Conservation (phyloP, 2,329 filamentous ascomycete species). For the Dothideomycetidae sp. region DNA sequence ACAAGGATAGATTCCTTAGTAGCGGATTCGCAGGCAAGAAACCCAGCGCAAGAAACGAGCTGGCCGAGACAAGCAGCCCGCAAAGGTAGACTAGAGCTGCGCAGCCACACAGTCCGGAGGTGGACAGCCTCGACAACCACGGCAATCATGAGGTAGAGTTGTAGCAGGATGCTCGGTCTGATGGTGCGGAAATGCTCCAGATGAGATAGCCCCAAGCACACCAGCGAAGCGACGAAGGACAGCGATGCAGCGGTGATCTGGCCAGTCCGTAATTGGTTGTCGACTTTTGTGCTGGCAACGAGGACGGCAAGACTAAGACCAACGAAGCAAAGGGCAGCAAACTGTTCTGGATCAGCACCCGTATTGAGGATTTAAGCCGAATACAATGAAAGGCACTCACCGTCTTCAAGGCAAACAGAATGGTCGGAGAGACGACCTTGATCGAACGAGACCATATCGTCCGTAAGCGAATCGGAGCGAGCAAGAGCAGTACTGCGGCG, state of each 20-base stretch:
- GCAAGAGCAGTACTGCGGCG: constrained; percentile 15
- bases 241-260: constrained; percentile 17
- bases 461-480: constrained; percentile 17
- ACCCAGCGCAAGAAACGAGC: constrained; percentile 14
- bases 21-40: constrained; percentile 18
- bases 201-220: constrained; percentile 14
- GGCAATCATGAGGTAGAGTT: constrained; percentile 18
- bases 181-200: constrained; percentile 18
- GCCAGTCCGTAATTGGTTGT: constrained; percentile 1
- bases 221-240: constrained; percentile 14
- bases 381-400: too few relatives aligned
- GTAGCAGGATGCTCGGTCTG: constrained; percentile 17
- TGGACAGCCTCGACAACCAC: constrained; percentile 18
- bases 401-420: constrained; percentile 15
- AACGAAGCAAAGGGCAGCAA: constrained; percentile 12
- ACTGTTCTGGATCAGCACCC: too few relatives aligned
- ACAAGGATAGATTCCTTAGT: constrained; percentile 16
- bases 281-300: constrained; percentile 7
- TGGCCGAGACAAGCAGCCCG: constrained; percentile 12
- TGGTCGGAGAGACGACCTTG: constrained; percentile 13
- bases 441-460: constrained; percentile 14
- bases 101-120: constrained; percentile 17
- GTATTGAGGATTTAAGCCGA: too few relatives aligned
- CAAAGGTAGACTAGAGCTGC: constrained; percentile 12
- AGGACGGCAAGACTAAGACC: constrained; percentile 14